phyloP scores from a whole-genome alignment of 2,329 filamentous ascomycete species.

The Ascochyta clinopodiicola region DNA sequence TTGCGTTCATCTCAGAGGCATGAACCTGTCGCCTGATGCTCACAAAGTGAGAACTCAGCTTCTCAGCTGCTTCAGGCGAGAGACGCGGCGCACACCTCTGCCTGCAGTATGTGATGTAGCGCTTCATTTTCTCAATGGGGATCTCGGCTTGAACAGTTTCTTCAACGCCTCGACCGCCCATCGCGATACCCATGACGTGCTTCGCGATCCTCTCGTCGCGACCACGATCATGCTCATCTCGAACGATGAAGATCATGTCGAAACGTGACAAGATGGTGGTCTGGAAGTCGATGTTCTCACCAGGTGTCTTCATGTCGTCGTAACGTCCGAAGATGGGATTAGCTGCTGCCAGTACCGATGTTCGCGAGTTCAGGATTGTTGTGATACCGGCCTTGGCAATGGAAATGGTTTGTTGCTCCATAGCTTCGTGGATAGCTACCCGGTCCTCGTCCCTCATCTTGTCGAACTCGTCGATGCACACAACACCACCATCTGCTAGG shows the following conservation, averaged over 20 bases:
- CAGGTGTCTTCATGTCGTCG: slow-evolving; percentile 95
- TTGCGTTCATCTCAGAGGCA: slow-evolving; percentile 85
- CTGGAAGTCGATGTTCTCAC: slow-evolving; percentile 99
- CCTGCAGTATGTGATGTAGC: slow-evolving; percentile 97
- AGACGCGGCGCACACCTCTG: slow-evolving; percentile 91
- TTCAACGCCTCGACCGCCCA: slow-evolving; percentile 83
- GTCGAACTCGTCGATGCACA: slow-evolving; percentile 99
- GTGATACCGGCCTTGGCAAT: slow-evolving; percentile 99
- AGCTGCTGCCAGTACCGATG: slow-evolving; percentile 91
- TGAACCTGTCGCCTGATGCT: slow-evolving; percentile 95
- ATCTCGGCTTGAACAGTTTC: slow-evolving; percentile 88
- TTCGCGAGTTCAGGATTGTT: slow-evolving; percentile 94
- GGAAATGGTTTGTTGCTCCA: slow-evolving; percentile 99
- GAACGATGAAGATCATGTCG: slow-evolving; percentile 99
- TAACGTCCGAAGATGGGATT: slow-evolving; percentile 98
- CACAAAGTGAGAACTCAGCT: slow-evolving; percentile 96
- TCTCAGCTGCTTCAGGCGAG: slow-evolving; percentile 89
- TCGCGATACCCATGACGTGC: slow-evolving; percentile 97
- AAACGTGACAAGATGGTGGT: slow-evolving; percentile 98
- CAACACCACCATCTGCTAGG: slow-evolving; percentile 92
- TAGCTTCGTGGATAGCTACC: slow-evolving; percentile 98
- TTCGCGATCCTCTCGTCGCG: slow-evolving; percentile 93
- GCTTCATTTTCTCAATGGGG: slow-evolving; percentile 93
- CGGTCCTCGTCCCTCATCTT: slow-evolving; percentile 99
- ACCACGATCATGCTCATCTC: slow-evolving; percentile 87